Evolutionary conservation across 2,329 filamentous ascomycete genomes (phyloP).

Genomic region (Tolypocladium ophioglossoides): DNA sequence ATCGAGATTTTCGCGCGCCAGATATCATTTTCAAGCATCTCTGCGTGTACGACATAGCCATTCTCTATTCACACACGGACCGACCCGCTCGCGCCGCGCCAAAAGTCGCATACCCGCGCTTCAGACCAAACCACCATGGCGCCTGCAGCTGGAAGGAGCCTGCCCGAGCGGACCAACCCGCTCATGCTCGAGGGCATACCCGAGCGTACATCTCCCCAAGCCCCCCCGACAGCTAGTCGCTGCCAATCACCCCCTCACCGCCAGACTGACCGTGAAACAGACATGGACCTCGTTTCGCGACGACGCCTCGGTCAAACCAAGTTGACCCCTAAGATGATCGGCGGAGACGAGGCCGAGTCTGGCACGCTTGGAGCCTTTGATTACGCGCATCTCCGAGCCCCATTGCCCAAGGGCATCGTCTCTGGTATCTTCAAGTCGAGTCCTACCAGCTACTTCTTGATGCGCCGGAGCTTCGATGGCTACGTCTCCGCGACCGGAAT

Average conservation of each 20-base stretch:
- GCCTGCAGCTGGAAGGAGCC: slow-evolving; percentile 25
- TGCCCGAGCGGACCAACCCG: slow-evolving; percentile 55
- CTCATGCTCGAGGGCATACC: slow-evolving; percentile 56
- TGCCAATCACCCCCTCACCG: slow-evolving; percentile 4
- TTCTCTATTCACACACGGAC: background rate
- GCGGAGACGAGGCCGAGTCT: slow-evolving; percentile 62
- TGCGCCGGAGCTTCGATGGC: slow-evolving; percentile 80
- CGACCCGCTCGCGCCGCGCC: slow-evolving; percentile 11
- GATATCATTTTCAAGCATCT: slow-evolving; percentile 2
- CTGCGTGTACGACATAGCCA: background rate
- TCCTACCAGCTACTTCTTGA: slow-evolving; percentile 92
- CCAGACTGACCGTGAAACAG: slow-evolving; percentile 30
- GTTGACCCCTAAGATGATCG: slow-evolving; percentile 70
- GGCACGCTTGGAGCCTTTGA: slow-evolving; percentile 77
- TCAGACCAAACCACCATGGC: slow-evolving; percentile 23
- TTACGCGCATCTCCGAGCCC: slow-evolving; percentile 89
- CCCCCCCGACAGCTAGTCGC: background rate
- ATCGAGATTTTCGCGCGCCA: background rate
- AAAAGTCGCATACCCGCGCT: slow-evolving; percentile 3
- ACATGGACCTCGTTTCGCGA: slow-evolving; percentile 65
- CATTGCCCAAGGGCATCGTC: slow-evolving; percentile 79
- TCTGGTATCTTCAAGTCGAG: slow-evolving; percentile 88
- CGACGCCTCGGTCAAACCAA: slow-evolving; percentile 89
- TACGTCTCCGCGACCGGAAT: slow-evolving; percentile 81
- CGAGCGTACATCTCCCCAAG: slow-evolving; percentile 36